Base-by-base conservation (phyloP, 768 basidiomycete genomes). In the Lyophyllum shimeji region DNA sequence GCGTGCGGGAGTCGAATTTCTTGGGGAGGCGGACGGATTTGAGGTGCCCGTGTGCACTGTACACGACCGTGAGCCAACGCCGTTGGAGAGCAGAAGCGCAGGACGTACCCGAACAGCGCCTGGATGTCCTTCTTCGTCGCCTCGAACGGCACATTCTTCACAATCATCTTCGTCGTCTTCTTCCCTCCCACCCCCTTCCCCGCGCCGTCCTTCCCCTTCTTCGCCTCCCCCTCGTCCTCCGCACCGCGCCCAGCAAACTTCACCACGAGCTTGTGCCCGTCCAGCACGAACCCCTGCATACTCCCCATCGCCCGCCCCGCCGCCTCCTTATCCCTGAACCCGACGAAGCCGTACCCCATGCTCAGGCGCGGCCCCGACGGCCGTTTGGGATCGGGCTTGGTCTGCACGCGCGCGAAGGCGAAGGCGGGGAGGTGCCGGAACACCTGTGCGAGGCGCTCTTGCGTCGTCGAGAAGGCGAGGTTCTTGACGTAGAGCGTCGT, bases 121-220 rank as follows among this genome's bases (percentile, higher is more conserved):
- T 90, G 79, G 23, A 99, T 80, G 62, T 99, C 97, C 74, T 90
- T 94, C 77, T 90, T 93, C 42, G 89, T 89, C 44, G 89, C 93
- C 71, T 99, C 97, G 75, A 99, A 99, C 39, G 97, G 95, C 52
- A 98, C 82, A 65, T 99, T 99, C 84, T 98, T 98, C 62, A 98
- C 93, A 49, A 98, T 85, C 81, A 98, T 87, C 84, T 98, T 98
- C 60, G 94, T 90, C 59, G 90, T 89, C 56, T 23, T 66, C 71
- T 29, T 66, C 75, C 15, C 63, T 68, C 13, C 63, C 68, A 43
- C 72, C 74, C 47, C 62, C 69, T 58, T 71, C n/a, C n/a, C n/a
- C n/a, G n/a, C n/a, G n/a, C n/a, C n/a, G n/a, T n/a, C n/a, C n/a
- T n/a, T n/a, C 72, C 37, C 64, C 69, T 15, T 18, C 39, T 73